Base-by-base conservation (phyloP, 352 stramenopile genomes). In the Chrysophaeum taylorii region DNA sequence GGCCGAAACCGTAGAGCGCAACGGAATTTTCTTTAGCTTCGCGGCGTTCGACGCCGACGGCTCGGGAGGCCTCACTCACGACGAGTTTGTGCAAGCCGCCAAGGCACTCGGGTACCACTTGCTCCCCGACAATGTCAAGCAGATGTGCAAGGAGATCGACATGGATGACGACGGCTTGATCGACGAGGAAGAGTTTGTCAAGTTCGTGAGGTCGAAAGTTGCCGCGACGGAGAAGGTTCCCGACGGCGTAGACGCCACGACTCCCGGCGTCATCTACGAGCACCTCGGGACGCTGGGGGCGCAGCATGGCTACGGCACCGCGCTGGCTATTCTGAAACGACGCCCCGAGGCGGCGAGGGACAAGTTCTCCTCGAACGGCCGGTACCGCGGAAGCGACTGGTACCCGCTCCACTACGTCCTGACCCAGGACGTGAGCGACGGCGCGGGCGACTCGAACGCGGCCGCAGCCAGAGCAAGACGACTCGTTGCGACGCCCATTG, bases 341-440 rank as follows among this genome's bases (percentile, higher is more conserved):
- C 12, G 39, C 33, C 52, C 52, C 27, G 14, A 38, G 33, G 27
- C 39, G 27, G 52, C 52, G 4, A 33, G 2, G 33, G 27, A 63
- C 27, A 5, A 15, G 27, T 41, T 63, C 27, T 31, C 7, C n/a
- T 25, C 27, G 2, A 7, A n/a, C 52, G 52, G 52, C 5, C n/a
- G n/a, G n/a, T n/a, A n/a, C n/a, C 12, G 21, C 12, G 52, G 52
- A 2, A 41, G 5, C 5, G 5, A 9, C 27, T 63, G 52, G 52
- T 31, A 41, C 9, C 52, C 52, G 9, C 52, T 63, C 27, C 52
- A 63, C 52, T 63, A 31, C 29, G 52, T 63, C 27, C 27, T 63
- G 23, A 45, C 39, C 12, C 39, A 45, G 39, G 39, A 45, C 12
- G 39, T 21, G 39, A 21, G 21, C 12, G 39, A 45, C 39, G 39